A percentile compares a stretch with the other conserved stretches of the same genome.
Evolutionary conservation across 75 land plant species (phyloP).

Genomic region (Ceratopteris richardii): DNA sequence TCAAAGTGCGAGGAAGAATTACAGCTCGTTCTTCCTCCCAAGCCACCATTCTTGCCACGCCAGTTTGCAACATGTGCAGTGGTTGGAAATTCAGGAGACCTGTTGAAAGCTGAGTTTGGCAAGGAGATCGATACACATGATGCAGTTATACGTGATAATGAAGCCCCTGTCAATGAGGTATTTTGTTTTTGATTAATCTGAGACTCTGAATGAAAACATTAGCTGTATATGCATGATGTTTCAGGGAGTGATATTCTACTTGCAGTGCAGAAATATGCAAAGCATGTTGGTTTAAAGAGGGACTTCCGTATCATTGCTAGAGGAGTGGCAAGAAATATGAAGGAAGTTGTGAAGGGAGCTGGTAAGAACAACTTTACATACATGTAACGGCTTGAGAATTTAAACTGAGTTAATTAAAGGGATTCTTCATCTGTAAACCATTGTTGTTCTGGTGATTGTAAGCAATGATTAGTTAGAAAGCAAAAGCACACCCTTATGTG

Average conservation of each 20-base stretch:
- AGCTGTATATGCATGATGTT: not conserved
- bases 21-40: constrained; percentile 61
- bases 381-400: not conserved
- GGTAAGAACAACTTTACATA: constrained; percentile 39
- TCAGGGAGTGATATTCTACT: not conserved
- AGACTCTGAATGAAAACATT: too few relatives aligned
- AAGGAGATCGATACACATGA: constrained; percentile 86
- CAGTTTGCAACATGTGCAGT: constrained; percentile 87
- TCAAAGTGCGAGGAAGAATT: constrained; percentile 83
- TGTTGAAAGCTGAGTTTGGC: constrained; percentile 79
- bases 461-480: too few relatives aligned
- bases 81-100: constrained; percentile 95
- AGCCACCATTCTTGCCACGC: constrained; percentile 81
- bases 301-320: constrained; percentile 80
- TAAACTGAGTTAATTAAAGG: not conserved
- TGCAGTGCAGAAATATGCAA: constrained; percentile 75
- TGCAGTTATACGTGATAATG: constrained; percentile 90
- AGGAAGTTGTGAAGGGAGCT: constrained; percentile 66
- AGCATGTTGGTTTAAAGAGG: constrained; percentile 86
- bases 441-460: too few relatives aligned
- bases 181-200: too few relatives aligned
- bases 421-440: too few relatives aligned
- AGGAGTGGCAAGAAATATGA: constrained; percentile 92
- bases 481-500: too few relatives aligned
- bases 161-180: constrained; percentile 93